phyloP scores from a whole-genome alignment of 495 filamentous ascomycete species.

The Haplographium delicatum region DNA sequence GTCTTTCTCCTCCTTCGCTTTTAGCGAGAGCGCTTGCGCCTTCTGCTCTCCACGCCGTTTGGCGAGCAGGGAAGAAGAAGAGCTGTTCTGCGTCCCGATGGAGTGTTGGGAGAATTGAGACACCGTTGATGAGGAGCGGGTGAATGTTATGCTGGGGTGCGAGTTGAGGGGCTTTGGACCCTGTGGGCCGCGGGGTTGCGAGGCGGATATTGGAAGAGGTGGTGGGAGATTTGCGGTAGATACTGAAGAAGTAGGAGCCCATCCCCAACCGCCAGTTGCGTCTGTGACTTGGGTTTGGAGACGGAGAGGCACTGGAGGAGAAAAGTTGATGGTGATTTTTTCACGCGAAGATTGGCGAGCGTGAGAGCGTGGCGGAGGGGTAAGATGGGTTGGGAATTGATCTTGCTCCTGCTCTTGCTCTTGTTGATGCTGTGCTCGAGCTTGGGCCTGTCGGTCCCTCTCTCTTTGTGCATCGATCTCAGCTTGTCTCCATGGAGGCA shows the following conservation, averaged over 20 bases:
- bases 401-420: background rate
- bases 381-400: background rate
- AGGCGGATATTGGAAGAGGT: background rate
- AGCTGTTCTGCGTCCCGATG: constrained; percentile 11
- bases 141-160: constrained; percentile 7
- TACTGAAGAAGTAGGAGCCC: too few species aligned
- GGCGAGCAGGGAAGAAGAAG: constrained; percentile 35
- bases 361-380: background rate
- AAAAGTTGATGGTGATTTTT: too few species aligned
- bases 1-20: constrained; percentile 12
- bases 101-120: constrained; percentile 20
- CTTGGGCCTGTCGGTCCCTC: constrained; percentile 1
- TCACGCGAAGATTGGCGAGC: background rate
- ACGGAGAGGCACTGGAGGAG: too few species aligned
- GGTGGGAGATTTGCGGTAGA: background rate
- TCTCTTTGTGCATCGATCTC: constrained; percentile 20
- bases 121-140: constrained; percentile 15
- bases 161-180: background rate
- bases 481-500: constrained; percentile 21
- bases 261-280: constrained; percentile 7
- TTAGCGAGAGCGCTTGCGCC: constrained; percentile 35
- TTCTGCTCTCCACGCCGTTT: constrained; percentile 45
- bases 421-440: background rate
- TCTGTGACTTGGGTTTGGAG: background rate
- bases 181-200: background rate